Conservation (phyloP, 495 filamentous ascomycete genomes). For the Neurospora cerealis region DNA sequence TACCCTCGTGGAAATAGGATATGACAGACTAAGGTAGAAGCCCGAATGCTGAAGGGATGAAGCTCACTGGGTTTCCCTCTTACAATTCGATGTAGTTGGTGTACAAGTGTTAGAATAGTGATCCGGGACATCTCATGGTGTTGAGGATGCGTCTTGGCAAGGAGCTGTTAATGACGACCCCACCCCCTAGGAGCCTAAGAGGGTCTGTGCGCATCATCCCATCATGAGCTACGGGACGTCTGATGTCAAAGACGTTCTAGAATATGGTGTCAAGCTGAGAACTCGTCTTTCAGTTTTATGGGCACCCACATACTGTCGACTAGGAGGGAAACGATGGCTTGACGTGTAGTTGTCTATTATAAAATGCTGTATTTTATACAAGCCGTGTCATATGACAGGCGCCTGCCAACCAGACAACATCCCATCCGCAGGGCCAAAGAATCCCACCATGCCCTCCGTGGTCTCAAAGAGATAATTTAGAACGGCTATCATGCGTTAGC, state of each 20-base stretch:
- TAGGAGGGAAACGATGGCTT: background rate
- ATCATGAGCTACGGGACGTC: background rate
- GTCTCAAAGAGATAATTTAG: slow-evolving; percentile 18
- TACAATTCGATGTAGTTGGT: background rate
- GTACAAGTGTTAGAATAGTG: background rate
- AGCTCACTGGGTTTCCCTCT: background rate
- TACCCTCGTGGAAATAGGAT: background rate
- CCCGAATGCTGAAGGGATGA: background rate
- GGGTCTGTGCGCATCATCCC: background rate
- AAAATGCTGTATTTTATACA: slow-evolving; percentile 13
- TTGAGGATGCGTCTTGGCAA: background rate
- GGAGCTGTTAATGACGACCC: background rate
- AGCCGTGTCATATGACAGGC: slow-evolving; percentile 1
- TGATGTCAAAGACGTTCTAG: background rate
- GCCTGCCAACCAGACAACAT: background rate
- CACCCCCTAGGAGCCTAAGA: background rate
- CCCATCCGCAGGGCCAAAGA: background rate
- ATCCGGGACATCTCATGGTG: background rate
- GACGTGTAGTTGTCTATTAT: slow-evolving; percentile 14
- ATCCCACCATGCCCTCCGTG: background rate
- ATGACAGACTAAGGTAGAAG: background rate
- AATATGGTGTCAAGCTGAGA: background rate
- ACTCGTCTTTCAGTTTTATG: background rate
- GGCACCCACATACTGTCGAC: background rate
- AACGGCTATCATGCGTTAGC: slow-evolving; percentile 28